Conservation (phyloP, 139 green algal genomes). For the Coccomyxa sp. region DNA sequence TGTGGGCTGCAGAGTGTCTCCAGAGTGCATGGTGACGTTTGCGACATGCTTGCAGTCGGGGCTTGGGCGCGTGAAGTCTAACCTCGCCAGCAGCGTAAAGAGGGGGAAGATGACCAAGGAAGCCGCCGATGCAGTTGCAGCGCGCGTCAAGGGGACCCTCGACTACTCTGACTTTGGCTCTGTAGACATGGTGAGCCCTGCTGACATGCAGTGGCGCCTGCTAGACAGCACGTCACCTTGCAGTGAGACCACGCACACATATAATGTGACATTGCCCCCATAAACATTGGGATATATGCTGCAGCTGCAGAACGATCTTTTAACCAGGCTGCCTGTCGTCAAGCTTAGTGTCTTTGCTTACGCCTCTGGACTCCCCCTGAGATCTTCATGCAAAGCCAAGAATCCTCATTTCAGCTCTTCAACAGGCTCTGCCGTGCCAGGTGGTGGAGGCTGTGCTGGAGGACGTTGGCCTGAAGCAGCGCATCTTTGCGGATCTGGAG, state of each 20-base stretch:
- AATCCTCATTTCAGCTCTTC: background rate
- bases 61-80: slow-evolving; percentile 80
- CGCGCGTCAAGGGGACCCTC: slow-evolving; percentile 67
- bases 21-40: too few species aligned
- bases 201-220: too few species aligned
- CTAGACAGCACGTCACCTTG: too few species aligned
- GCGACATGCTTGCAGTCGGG: slow-evolving; percentile 76
- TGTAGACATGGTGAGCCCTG: slow-evolving; percentile 77
- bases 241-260: too few species aligned
- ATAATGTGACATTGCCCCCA: too few species aligned
- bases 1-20: too few species aligned
- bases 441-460: slow-evolving; percentile 98
- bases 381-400: background rate
- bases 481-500: slow-evolving; percentile 64
- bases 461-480: slow-evolving; percentile 92
- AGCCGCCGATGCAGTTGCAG: slow-evolving; percentile 54
- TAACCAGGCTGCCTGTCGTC: too few species aligned
- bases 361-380: too few species aligned
- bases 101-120: slow-evolving; percentile 80
- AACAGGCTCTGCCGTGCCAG: background rate
- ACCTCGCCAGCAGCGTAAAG: slow-evolving; percentile 85
- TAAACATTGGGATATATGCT: too few species aligned
- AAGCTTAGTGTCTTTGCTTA: too few species aligned
- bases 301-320: too few species aligned
- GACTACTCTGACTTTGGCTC: slow-evolving; percentile 76